phyloP scores from a whole-genome alignment of 192 early-diverging fungal species.

The Backusella morwellensis region DNA sequence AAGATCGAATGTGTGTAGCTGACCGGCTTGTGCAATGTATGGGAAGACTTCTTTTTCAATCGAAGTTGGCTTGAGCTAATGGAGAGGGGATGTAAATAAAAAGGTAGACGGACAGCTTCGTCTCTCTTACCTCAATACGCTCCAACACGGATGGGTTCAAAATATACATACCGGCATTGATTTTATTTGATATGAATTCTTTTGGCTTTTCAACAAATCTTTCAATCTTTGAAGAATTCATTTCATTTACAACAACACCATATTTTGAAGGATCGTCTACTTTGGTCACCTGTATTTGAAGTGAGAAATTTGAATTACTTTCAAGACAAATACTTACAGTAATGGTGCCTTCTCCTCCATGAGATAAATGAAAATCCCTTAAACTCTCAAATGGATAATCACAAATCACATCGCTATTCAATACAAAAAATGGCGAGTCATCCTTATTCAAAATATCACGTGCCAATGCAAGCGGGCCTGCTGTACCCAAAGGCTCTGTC shows the following conservation, averaged over 20 bases:
- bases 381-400: constrained; percentile 95
- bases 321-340: constrained; percentile 44
- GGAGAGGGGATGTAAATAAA: neutral
- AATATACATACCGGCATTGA: constrained; percentile 99
- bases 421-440: constrained; percentile 94
- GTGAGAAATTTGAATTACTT: no score
- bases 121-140: constrained; percentile 72
- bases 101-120: neutral
- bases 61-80: constrained; percentile 86
- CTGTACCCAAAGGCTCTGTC: constrained; percentile 93
- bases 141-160: constrained; percentile 91
- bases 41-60: constrained; percentile 99
- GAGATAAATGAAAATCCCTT: constrained; percentile 84
- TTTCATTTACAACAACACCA: constrained; percentile 92
- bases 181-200: constrained; percentile 94
- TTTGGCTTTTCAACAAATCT: constrained; percentile 99
- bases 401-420: constrained; percentile 99
- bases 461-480: constrained; percentile 95
- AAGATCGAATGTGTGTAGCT: constrained; percentile 92
- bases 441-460: constrained; percentile 89
- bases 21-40: constrained; percentile 77
- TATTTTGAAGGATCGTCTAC: constrained; percentile 99
- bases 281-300: constrained; percentile 67
- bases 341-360: constrained; percentile 95
- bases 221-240: constrained; percentile 72